Evolutionary conservation across 139 green algal genomes (phyloP), one percentile per base, ranked within the genome.

Genomic region (Medakamo hakoo): DNA sequence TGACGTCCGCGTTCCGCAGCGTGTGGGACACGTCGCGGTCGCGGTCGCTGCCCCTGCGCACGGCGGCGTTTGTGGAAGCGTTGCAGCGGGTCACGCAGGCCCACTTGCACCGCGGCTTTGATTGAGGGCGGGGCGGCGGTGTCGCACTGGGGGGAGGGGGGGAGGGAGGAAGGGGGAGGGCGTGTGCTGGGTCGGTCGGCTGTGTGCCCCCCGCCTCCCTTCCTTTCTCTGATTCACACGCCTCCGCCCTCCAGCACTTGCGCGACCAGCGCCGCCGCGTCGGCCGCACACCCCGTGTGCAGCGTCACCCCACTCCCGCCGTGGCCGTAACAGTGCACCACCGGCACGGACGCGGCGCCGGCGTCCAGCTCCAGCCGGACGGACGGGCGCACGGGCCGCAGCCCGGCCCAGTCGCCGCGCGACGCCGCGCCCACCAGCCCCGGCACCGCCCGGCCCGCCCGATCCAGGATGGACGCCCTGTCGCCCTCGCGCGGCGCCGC

Each of bases 51-150:
- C 76, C 84, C 14, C 76, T 92, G 62, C 73, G 84, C 22, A 84
- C 79, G 0, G 81, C 84, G 0, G 82, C 84, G 1, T 92, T 89
- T 67, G 68, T 88, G 9, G 73, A 78, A 69, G 84, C 82, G 5
- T 60, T 92, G 67, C 70, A 84, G 70, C 63, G 76, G 3, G 84
- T 92, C 4, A 84, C 78, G 3, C 66, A 74, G 4, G 78, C 82
- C 0, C 76, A 85, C 66, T 63, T 85, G 9, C 73, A 88, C 73
- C 63, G 84, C 19, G 84, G 84, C 27, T 89, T 89, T 59, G 79
- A 90, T 55, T 90, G 63, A 80, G 57, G 58, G 40, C n/a, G 57
- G 57, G 24, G 26, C n/a, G 57, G 57, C 25, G 57, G 19, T 22
- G 55, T n/a, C 27, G 20, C 22, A 59, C 9, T 29, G 22, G 55